Percentiles rank a stretch among this genome's conserved stretches.
Conservation (phyloP, 768 basidiomycete genomes). For the Termitomyces sp. region DNA sequence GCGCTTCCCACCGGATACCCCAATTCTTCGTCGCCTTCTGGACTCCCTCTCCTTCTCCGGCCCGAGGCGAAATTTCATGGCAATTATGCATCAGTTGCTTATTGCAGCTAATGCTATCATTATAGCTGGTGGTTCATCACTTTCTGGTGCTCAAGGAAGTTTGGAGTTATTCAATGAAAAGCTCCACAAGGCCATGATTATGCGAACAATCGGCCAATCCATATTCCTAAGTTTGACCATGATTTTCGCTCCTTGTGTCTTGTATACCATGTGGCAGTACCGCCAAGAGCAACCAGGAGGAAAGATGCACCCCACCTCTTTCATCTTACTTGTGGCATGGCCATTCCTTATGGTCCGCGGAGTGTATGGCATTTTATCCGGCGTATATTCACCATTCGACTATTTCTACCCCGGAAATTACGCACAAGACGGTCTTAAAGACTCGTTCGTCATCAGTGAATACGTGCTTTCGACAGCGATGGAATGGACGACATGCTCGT, state of each 20-base stretch:
- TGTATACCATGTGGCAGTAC: constrained; percentile 20
- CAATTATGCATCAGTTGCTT: constrained; percentile 23
- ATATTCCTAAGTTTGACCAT: constrained; percentile 26
- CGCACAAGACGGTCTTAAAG: constrained; percentile 13
- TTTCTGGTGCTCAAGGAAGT: constrained; percentile 19
- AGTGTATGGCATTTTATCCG: constrained; percentile 23
- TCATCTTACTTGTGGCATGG: constrained; percentile 23
- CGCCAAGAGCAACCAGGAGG: constrained; percentile 9
- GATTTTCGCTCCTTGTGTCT: constrained; percentile 18
- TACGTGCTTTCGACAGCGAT: constrained; percentile 21
- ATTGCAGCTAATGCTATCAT: constrained; percentile 26
- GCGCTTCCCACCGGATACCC: constrained; percentile 13
- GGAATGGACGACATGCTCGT: constrained; percentile 20
- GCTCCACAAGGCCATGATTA: constrained; percentile 19
- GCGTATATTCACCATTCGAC: constrained; percentile 18
- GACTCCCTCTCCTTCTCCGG: constrained; percentile 20
- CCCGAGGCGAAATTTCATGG: constrained; percentile 21
- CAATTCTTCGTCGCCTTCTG: constrained; percentile 13
- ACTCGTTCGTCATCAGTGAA: constrained; percentile 20
- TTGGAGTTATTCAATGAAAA: constrained; percentile 4
- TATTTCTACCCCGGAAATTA: constrained; percentile 21
- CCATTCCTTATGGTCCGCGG: constrained; percentile 28
- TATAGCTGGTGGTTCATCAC: constrained; percentile 24
- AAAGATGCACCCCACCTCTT: constrained; percentile 22
- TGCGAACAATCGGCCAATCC: constrained; percentile 24